Evolutionary conservation across 768 basidiomycete genomes (phyloP).

Genomic region (Boletellus emodensis): DNA sequence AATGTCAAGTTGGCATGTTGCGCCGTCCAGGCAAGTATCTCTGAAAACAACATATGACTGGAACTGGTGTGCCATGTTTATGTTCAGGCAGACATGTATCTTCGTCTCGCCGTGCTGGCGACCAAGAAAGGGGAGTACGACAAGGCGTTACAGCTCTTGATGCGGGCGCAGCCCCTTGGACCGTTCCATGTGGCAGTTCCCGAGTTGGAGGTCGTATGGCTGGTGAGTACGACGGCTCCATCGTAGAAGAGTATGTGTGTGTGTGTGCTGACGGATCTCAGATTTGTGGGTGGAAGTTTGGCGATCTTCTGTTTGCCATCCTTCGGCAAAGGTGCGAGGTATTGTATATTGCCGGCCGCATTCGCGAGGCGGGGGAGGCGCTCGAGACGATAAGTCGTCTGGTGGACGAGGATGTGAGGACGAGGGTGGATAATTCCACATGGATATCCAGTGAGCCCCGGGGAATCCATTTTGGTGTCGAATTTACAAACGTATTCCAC

Average conservation of each 20-base stretch:
- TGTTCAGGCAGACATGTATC: not conserved
- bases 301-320: not conserved
- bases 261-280: not conserved
- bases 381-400: not conserved
- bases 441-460: not conserved
- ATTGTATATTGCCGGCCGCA: not conserved
- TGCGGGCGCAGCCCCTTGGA: not conserved
- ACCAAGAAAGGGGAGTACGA: not conserved
- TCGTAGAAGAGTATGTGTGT: no score
- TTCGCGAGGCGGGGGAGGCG: not conserved
- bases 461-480: not conserved
- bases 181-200: not conserved
- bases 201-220: not conserved
- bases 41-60: no score
- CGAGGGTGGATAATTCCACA: not conserved
- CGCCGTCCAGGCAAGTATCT: not conserved
- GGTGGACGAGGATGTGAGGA: not conserved
- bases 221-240: not conserved
- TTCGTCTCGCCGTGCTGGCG: not conserved
- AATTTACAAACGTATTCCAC: not conserved
- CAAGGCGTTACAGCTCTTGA: not conserved
- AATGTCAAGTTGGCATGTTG: not conserved
- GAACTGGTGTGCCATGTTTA: no score
- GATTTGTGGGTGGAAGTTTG: constrained; percentile 7
- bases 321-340: not conserved